Conservation (phyloP, 208 protist species). For the Acanthamoeba royreba region DNA sequence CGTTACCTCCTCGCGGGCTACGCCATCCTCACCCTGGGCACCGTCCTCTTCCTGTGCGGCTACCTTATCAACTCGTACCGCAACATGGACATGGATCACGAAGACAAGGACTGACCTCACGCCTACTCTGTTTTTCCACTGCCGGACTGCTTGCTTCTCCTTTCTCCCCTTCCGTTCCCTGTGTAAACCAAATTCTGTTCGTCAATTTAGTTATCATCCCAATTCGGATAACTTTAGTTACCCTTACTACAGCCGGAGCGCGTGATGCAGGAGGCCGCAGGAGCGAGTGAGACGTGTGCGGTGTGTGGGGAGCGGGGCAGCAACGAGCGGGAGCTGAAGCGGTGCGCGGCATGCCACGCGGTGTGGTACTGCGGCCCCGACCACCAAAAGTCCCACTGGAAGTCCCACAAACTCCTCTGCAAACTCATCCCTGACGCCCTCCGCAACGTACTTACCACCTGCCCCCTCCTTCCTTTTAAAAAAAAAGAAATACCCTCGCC, state of each 20-base stretch:
- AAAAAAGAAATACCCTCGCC: background rate
- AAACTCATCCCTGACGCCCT: background rate
- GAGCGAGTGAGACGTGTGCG: too few species aligned
- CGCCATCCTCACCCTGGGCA: background rate
- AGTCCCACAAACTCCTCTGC: slow-evolving; percentile 15
- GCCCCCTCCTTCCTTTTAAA: background rate
- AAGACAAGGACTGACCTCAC: background rate
- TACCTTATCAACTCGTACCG: background rate
- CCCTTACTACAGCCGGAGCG: too few species aligned
- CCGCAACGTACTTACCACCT: background rate
- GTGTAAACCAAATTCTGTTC: background rate
- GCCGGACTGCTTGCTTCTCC: background rate
- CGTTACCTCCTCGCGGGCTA: background rate
- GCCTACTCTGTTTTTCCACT: too few species aligned
- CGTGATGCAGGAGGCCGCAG: too few species aligned
- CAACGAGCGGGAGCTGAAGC: background rate
- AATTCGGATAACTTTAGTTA: too few species aligned
- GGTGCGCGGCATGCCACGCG: background rate
- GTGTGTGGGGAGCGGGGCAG: background rate
- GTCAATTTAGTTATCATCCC: too few species aligned
- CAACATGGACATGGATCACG: slow-evolving; percentile 21
- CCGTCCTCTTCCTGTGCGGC: background rate
- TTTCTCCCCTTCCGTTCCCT: background rate
- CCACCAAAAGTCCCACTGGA: slow-evolving; percentile 35
- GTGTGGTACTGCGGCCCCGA: background rate